Evolutionary conservation across 805 yeast species (phyloP), one percentile per base, ranked within the genome.

Genomic region (Candida krabiensis): DNA sequence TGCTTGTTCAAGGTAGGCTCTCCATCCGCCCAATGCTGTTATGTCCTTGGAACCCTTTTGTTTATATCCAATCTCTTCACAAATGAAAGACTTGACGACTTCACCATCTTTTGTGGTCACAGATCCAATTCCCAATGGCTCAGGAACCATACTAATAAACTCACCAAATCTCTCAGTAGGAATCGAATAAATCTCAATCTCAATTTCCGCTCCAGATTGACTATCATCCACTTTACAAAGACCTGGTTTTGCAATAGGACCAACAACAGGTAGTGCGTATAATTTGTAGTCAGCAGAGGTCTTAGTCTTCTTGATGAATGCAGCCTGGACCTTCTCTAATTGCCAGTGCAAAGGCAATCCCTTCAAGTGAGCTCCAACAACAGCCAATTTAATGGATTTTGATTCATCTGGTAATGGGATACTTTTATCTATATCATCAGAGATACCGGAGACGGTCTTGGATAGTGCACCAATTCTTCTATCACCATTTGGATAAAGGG

Each of bases 311-410:
- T 74, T 69, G 4, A 83, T 55, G 38, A 86, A 78, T 2, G 78
- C 64, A 21, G 98, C 98, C 52, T 81, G 77, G 30, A 83, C 93
- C 60, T 84, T 77, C 52, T 85, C 83, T 44, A 91, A 71, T 68
- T 91, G 99, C 96, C 97, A 90, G 64, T 91, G 89, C 51, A 91
- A 72, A 33, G 89, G 89, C 71, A 88, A 76, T 1, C 96, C 96
- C 39, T 79, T 70, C 49, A 93, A 71, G 59, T 91, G 99, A 33
- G 97, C 97, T 39, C 99, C 99, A 33, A 91, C 98, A 25, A 93
- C 99, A 1, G 97, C 97, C 41, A 91, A 66, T 44, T 81, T 73
- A 43, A 88, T 70, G 8, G 75, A 67, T 23, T 63, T 46, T 1
- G 69, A 60, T 19, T 65, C 50, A 30, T 63, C 57, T 17, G 70